A percentile compares a stretch with the other conserved stretches of the same genome.
Conservation (phyloP, 1,284 basidiomycete genomes). For the Wolfiporia cocos region DNA sequence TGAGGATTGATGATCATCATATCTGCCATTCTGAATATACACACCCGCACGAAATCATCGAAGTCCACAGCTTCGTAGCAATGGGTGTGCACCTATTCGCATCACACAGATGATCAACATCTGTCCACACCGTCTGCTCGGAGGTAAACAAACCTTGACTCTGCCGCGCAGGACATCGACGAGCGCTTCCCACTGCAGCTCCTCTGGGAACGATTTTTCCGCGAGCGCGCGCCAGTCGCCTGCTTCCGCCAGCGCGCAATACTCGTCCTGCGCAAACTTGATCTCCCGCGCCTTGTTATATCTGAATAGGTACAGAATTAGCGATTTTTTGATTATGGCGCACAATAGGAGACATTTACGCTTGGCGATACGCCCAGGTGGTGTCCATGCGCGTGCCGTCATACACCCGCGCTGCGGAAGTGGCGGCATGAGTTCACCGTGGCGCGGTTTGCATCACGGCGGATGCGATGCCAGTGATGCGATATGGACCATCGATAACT, state of each 20-base stretch:
- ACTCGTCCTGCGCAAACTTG: slow-evolving; percentile 70
- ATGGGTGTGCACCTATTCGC: slow-evolving; percentile 63
- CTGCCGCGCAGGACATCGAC: slow-evolving; percentile 84
- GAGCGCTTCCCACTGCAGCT: slow-evolving; percentile 79
- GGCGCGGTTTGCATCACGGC: not conserved
- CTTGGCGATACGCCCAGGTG: slow-evolving; percentile 51
- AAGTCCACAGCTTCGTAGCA: slow-evolving; percentile 42
- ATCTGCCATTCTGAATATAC: not conserved
- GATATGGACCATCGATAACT: not conserved
- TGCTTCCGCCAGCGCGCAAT: slow-evolving; percentile 51
- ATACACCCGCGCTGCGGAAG: slow-evolving; percentile 26
- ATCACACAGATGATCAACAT: too few relatives aligned
- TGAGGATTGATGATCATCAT: not conserved
- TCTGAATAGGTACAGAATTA: slow-evolving; percentile 8
- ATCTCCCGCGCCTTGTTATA: slow-evolving; percentile 74
- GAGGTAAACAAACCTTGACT: slow-evolving; percentile 57
- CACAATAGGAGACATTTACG: slow-evolving; percentile 12
- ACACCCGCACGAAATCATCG: slow-evolving; percentile 56
- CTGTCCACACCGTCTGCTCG: too few relatives aligned
- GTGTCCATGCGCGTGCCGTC: slow-evolving; percentile 53
- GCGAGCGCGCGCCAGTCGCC: slow-evolving; percentile 57
- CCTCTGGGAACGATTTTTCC: slow-evolving; percentile 62
- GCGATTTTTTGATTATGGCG: not conserved
- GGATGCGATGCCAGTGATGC: not conserved
- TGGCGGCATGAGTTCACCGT: not conserved